A percentile compares a stretch with the other conserved stretches of the same genome.
These are phyloP conservation scores for Mesembryanthemum crystallinum DNA, from an alignment of 148 eudicot species.

Conservation along the genomic window DNA sequence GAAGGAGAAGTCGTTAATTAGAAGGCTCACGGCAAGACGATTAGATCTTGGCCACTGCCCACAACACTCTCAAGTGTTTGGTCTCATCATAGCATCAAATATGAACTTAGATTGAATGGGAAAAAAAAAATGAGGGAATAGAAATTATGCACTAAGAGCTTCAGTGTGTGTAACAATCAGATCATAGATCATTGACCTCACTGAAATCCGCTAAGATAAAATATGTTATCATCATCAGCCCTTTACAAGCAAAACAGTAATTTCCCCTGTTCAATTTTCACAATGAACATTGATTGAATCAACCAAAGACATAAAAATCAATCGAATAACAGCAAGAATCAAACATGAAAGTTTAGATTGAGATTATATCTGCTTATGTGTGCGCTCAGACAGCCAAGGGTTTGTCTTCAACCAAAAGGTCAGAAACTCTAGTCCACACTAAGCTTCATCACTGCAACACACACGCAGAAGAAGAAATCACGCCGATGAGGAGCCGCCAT, in stretches of 20 bases:
- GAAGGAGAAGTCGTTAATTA: conserved; percentile 81
- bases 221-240: conserved; percentile 53
- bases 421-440: conserved; percentile 81
- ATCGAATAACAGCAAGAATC: background rate
- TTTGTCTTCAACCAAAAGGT: conserved; percentile 57
- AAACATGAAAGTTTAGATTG: no score
- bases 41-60: conserved; percentile 55
- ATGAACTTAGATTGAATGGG: background rate
- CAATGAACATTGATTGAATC: background rate
- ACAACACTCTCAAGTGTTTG: conserved; percentile 36
- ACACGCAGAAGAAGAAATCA: background rate
- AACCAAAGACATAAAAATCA: background rate
- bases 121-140: background rate
- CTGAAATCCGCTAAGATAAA: conserved; percentile 95
- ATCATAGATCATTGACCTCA: conserved; percentile 69
- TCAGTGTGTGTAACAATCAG: conserved; percentile 99
- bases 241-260: conserved; percentile 4
- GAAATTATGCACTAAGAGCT: conserved; percentile 14
- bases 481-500: no score
- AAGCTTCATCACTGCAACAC: conserved; percentile 35
- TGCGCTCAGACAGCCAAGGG: conserved; percentile 86
- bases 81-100: conserved; percentile 50
- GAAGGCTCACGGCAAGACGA: conserved; percentile 57
- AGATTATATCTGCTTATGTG: background rate
- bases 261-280: background rate